Evolutionary conservation across 768 basidiomycete species (phyloP).

Genomic region (Leccinum obscurum): DNA sequence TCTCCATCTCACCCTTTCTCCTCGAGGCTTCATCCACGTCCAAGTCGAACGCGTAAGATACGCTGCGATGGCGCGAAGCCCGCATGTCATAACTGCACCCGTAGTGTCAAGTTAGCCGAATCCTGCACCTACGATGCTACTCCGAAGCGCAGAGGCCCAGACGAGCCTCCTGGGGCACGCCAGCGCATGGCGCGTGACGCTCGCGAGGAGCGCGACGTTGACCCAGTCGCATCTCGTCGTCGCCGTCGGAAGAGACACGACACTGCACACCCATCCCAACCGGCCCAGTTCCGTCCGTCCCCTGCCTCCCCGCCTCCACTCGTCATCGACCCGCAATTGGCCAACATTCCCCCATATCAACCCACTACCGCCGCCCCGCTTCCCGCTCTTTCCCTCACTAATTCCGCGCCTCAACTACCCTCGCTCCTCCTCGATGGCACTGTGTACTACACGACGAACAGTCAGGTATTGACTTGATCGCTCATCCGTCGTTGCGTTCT

Average conservation of each 20-base stretch:
- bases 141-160: constrained; percentile 80
- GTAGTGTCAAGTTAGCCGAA: constrained; percentile 43
- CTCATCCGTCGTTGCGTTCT: constrained; percentile 23
- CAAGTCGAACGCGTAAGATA: constrained; percentile 74
- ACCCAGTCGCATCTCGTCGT: constrained; percentile 24
- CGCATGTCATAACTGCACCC: constrained; percentile 69
- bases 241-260: constrained; percentile 23
- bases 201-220: constrained; percentile 35
- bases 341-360: constrained; percentile 19
- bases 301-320: constrained; percentile 12
- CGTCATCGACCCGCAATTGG: constrained; percentile 29
- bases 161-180: constrained; percentile 77
- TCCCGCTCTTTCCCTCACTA: constrained; percentile 4
- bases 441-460: constrained; percentile 21
- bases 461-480: constrained; percentile 33
- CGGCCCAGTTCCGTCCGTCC: background rate
- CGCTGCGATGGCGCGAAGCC: constrained; percentile 84
- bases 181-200: constrained; percentile 54
- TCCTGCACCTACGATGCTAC: constrained; percentile 67
- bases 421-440: constrained; percentile 5
- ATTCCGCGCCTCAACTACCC: constrained; percentile 11
- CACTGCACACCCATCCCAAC: constrained; percentile 2
- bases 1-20: background rate
- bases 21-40: constrained; percentile 6
- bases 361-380: background rate